These are phyloP conservation scores for Aspergillus sp. DNA, from an alignment of 2,329 filamentous ascomycete genomes.

Conservation along the genomic window DNA sequence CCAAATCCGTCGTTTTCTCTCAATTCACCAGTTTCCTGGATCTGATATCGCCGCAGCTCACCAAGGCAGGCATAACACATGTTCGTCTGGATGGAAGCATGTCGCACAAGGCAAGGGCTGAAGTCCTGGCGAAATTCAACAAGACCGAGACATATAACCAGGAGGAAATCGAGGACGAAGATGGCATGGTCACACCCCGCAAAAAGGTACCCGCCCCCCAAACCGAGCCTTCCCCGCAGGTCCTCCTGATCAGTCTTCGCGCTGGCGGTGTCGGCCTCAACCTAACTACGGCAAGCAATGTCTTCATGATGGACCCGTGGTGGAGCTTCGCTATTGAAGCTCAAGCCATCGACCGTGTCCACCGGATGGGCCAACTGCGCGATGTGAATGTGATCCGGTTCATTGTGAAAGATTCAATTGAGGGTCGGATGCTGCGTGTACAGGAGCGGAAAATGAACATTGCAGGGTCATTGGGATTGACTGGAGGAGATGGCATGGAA, in stretches of 20 bases:
- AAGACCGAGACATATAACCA: slow-evolving; percentile 38
- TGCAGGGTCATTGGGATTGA: slow-evolving; percentile 92
- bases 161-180: slow-evolving; percentile 37
- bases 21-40: slow-evolving; percentile 97
- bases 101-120: slow-evolving; percentile 77
- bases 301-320: slow-evolving; percentile 99
- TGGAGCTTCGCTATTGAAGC: slow-evolving; percentile 97
- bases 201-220: slow-evolving; percentile 1
- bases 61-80: slow-evolving; percentile 68
- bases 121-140: slow-evolving; percentile 73
- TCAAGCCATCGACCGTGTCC: slow-evolving; percentile 95
- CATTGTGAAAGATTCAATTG: slow-evolving; percentile 85
- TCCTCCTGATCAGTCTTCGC: slow-evolving; percentile 79
- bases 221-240: slow-evolving; percentile 30
- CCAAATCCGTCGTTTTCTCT: slow-evolving; percentile 91
- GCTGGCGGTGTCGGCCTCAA: slow-evolving; percentile 95
- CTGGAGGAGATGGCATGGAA: slow-evolving; percentile 81
- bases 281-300: slow-evolving; percentile 79
- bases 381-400: slow-evolving; percentile 87
- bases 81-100: slow-evolving; percentile 92
- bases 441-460: slow-evolving; percentile 88
- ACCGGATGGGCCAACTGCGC: slow-evolving; percentile 89
- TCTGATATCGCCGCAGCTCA: slow-evolving; percentile 80
- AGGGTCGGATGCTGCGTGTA: slow-evolving; percentile 89
- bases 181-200: slow-evolving; percentile 6